Evolutionary conservation across 352 stramenopile genomes (phyloP), one percentile per base, ranked within the genome.

Genomic region (Phytophthora megakarya): DNA sequence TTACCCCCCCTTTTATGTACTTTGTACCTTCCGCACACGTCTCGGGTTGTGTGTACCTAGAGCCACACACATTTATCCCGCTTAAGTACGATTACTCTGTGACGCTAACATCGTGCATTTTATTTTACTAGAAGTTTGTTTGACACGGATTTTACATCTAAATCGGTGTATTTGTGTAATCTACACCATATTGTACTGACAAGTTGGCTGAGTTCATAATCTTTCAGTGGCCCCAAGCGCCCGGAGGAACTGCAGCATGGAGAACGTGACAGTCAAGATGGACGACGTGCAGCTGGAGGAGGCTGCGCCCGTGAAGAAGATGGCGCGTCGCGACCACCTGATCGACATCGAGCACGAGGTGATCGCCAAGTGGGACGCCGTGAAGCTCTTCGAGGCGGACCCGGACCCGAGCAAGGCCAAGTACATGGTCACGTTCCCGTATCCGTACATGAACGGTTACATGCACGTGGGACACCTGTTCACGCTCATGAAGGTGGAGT

Each of bases 391-490:
- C 90, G 95, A 98, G 86, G 94, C 79, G 60, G 77, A 86, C 53
- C 84, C 86, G 28, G 81, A 95, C 46, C 51, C 67, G 13, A 81
- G 65, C 57, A 93, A 96, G 70, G 76, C 85, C 28, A 99, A 99
- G 77, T 99, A 99, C 78, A 91, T 99, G 73, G 96, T 98, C 3
- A 99, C 97, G 16, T 99, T 99, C 80, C 98, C 98, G 33, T 99
- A 98, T 81, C 98, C 98, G 37, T 99, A 99, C 89, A 99, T 99
- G 88, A 99, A 99, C 75, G 98, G 97, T 26, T 97, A 98, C 67
- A 78, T 99, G 73, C 98, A 99, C 81, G 91, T 99, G 64, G 98
- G 98, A 13, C 92, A 97, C 70, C 73, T 93, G 37, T 99, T 99
- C 85, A 98, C 91, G 59, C 89, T 99, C 61, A 99, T 97, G 56